Evolutionary conservation across 352 stramenopile genomes (phyloP).

Genomic region (Pythium monospermum): DNA sequence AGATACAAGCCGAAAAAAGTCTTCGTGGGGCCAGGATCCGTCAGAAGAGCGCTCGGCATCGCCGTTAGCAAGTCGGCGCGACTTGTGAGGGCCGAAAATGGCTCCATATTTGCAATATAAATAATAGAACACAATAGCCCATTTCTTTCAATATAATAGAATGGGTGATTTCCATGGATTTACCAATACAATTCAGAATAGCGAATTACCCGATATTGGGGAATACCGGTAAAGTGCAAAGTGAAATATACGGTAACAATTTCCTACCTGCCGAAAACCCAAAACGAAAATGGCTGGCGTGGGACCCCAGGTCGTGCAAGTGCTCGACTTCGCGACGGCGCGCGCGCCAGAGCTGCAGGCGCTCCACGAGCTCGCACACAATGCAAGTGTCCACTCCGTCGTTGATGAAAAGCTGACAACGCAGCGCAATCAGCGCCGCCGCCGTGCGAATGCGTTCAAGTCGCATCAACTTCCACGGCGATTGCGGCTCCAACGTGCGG

Average conservation of each 20-base stretch:
- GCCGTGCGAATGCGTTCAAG: conserved; percentile 78
- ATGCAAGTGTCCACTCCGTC: conserved; percentile 11
- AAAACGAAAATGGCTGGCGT: conserved; percentile 29
- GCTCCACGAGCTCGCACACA: conserved; percentile 54
- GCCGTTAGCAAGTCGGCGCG: background rate
- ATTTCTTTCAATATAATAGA: too few species aligned
- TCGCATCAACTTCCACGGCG: conserved; percentile 58
- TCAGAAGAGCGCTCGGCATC: conserved; percentile 5
- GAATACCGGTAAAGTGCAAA: too few species aligned
- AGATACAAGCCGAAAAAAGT: background rate
- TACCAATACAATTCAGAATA: too few species aligned
- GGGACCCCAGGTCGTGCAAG: conserved; percentile 61
- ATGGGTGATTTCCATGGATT: too few species aligned
- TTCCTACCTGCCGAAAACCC: background rate
- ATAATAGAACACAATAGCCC: too few species aligned
- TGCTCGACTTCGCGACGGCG: conserved; percentile 71
- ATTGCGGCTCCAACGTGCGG: conserved; percentile 22
- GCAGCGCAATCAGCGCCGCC: conserved; percentile 62
- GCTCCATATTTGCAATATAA: too few species aligned
- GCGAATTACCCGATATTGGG: too few species aligned
- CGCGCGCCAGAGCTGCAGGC: conserved; percentile 71
- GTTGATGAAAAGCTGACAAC: conserved; percentile 41
- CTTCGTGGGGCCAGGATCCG: background rate
- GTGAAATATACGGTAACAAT: too few species aligned
- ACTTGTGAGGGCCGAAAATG: too few species aligned